Evolutionary conservation across 2,329 filamentous ascomycete species (phyloP).

Genomic region (Cordyceps cateniannulata): DNA sequence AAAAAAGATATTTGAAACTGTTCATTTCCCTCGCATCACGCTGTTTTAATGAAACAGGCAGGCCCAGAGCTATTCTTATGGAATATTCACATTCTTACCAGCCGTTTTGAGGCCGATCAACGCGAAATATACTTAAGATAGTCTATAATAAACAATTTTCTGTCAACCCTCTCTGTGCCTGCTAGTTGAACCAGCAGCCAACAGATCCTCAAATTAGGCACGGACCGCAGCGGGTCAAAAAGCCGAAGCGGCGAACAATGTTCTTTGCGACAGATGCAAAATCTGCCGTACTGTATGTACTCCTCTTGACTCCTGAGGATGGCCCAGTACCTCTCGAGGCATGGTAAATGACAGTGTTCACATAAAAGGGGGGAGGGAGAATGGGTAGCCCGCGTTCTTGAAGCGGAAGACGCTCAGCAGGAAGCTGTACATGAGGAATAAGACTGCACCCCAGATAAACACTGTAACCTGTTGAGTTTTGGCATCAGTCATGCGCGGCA

Average conservation of each 20-base stretch:
- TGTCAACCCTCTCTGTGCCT: neutral
- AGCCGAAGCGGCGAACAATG: neutral
- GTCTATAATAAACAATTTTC: neutral
- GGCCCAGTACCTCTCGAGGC: neutral
- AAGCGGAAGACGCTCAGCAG: conserved; percentile 86
- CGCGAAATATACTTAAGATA: neutral
- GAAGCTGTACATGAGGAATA: conserved; percentile 87
- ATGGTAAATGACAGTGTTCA: conserved; percentile 24
- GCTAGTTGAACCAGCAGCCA: neutral
- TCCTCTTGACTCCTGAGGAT: neutral
- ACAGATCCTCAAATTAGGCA: neutral
- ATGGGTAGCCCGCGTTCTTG: conserved; percentile 94
- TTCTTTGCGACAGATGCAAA: neutral
- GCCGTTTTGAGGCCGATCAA: neutral
- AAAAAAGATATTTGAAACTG: conserved; percentile 22
- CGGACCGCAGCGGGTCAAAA: neutral
- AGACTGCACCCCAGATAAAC: conserved; percentile 67
- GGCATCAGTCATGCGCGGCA: conserved; percentile 75
- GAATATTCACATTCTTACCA: neutral
- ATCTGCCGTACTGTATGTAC: neutral
- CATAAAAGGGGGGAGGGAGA: conserved; percentile 86
- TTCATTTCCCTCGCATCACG: neutral
- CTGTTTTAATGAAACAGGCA: neutral
- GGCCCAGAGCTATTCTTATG: too few species aligned
- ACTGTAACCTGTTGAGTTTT: conserved; percentile 76